Evolutionary conservation across 306 rosid genomes (phyloP).

Genomic region (Ammopiptanthus mongolicus): DNA sequence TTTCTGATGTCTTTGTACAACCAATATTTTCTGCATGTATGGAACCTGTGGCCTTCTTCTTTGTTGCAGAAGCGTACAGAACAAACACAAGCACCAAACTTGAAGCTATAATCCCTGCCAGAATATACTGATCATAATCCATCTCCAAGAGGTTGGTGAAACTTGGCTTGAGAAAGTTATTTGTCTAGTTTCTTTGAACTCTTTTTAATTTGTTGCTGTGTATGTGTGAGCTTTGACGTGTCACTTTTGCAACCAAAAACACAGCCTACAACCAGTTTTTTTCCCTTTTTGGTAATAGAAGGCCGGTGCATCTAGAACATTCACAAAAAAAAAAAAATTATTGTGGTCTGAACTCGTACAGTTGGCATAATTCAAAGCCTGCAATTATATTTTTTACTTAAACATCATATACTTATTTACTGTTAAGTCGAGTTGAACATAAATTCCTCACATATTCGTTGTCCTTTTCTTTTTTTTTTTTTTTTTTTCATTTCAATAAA

Average conservation of each 20-base stretch:
- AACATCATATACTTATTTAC: too few relatives aligned
- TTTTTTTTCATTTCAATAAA: too few relatives aligned
- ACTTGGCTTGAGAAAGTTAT: not conserved
- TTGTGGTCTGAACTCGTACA: too few relatives aligned
- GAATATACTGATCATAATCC: slow-evolving; percentile 40
- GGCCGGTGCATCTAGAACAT: too few relatives aligned
- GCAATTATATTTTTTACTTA: too few relatives aligned
- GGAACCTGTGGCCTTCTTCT: slow-evolving; percentile 25
- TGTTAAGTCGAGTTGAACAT: not conserved
- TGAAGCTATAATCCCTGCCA: slow-evolving; percentile 46
- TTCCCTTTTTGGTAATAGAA: too few relatives aligned
- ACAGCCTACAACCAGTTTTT: not conserved
- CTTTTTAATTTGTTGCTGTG: not conserved
- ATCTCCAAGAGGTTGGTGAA: slow-evolving; percentile 16
- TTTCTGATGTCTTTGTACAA: slow-evolving; percentile 1
- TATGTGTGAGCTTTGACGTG: not conserved
- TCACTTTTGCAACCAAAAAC: not conserved
- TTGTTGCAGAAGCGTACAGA: slow-evolving; percentile 20
- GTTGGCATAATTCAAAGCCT: too few relatives aligned
- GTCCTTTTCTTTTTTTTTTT: too few relatives aligned
- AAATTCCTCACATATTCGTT: not conserved
- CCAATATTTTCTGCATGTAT: slow-evolving; percentile 8
- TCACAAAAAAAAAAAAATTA: too few relatives aligned
- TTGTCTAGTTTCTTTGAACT: not conserved
- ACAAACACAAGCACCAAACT: slow-evolving; percentile 32